Evolutionary conservation across 2,329 filamentous ascomycete species (phyloP), one percentile per base, ranked within the genome.

Genomic region (Zymoseptoria ardabiliae): DNA sequence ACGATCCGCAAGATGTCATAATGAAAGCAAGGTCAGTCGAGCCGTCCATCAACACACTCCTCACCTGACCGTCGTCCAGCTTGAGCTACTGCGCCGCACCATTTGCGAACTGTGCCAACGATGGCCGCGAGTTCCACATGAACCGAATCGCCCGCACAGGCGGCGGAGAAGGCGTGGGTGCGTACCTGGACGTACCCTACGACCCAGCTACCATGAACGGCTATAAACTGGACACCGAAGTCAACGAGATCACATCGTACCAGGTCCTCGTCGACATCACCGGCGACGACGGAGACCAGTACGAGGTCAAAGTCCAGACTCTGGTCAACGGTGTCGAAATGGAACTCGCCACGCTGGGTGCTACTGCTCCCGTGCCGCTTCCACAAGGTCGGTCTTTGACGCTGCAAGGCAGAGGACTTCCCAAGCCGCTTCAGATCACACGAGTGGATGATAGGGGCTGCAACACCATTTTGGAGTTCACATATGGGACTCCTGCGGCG

Each of bases 91-190:
- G 58, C 48, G 49, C 45, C 4, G 13, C 51, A 9, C 55, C 55
- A 4, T 60, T 20, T 45, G 53, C 53, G 2, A 54, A 54, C 25
- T 60, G 58, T 23, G n/a, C 51, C 7, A 60, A 60, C 25, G 58
- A 60, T 28, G 55, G 58, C 23, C 55, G 58, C 21, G 50, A 60
- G 50, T 60, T 60, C 28, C 52, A 60, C 45, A 55, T 60, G 58
- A 22, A 25, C 2, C 30, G 56, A 3, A 53, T 58, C 45, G n/a
- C 25, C 11, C 20, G 35, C 3, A 35, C 51, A 7, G 11, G 4
- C 9, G 22, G 51, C 13, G 19, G 54, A 35, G 17, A 35, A 4
- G 20, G 49, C 8, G 51, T 53, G 1, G 56, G 56, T 22, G 35
- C 35, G 4, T 23, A 23, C 50, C 22, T 51, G 22, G n/a, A 13